A percentile compares a stretch with the other conserved stretches of the same genome.
Conservation (phyloP, 441 rosid genomes). For the Biscutella laevigata region DNA sequence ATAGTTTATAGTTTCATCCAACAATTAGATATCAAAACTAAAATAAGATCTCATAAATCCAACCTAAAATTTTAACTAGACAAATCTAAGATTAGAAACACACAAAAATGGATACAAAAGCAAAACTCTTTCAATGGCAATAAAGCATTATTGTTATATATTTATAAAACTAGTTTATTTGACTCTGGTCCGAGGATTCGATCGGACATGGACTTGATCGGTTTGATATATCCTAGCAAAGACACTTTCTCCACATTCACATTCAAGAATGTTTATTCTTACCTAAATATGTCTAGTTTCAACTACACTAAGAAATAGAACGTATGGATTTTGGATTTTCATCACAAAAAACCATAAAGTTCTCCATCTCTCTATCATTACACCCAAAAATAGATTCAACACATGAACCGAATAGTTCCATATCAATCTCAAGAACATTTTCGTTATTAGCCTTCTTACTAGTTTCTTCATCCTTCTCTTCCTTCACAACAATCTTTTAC, state of each 20-base stretch:
- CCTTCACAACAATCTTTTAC: constrained; percentile 37
- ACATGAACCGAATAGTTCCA: constrained; percentile 14
- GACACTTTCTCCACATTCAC: background rate
- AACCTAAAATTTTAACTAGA: no score
- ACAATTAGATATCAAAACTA: no score
- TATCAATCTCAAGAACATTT: background rate
- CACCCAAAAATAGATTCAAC: constrained; percentile 16
- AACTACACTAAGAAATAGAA: constrained; percentile 33
- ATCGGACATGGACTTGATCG: no score
- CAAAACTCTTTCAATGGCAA: no score
- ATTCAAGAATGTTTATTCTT: background rate
- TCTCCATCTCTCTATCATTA: constrained; percentile 23
- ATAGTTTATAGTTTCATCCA: no score
- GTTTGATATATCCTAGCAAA: no score
- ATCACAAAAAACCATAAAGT: constrained; percentile 50
- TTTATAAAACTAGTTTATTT: no score
- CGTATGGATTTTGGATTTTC: constrained; percentile 75
- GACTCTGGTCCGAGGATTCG: no score
- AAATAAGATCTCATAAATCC: no score
- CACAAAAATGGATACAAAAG: no score
- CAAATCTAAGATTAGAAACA: no score
- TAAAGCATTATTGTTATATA: no score
- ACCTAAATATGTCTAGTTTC: background rate
- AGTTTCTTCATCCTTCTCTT: constrained; percentile 22
- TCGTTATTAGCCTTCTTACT: background rate